Percentiles rank a stretch among this genome's conserved stretches.
phyloP scores from a whole-genome alignment of 2,329 filamentous ascomycete species.

The Aciculosporium take region DNA sequence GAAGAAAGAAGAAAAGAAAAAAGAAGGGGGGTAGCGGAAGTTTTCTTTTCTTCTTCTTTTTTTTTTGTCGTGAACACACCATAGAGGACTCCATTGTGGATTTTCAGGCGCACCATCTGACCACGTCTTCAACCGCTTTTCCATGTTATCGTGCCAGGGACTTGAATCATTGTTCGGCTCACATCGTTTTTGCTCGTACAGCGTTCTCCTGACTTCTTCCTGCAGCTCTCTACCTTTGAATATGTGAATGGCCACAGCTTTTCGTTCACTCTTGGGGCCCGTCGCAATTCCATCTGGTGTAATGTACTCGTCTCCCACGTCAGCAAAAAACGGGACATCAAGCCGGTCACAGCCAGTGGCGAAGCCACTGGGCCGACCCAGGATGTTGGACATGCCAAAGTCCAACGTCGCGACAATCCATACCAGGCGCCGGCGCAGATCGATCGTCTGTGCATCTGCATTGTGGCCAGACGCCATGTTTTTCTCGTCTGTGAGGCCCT shows the following conservation, averaged over 20 bases:
- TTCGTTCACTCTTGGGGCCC: conserved; percentile 63
- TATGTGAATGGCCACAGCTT: conserved; percentile 82
- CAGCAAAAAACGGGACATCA: conserved; percentile 72
- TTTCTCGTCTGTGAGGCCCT: conserved; percentile 78
- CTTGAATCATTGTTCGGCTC: conserved; percentile 68
- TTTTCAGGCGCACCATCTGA: conserved; percentile 59
- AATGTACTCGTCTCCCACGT: conserved; percentile 72
- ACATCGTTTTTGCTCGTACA: conserved; percentile 72
- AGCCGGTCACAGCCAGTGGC: conserved; percentile 70
- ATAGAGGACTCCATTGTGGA: conserved; percentile 58
- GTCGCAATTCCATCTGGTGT: conserved; percentile 59
- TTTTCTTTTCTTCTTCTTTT: not conserved
- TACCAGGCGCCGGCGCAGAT: conserved; percentile 76
- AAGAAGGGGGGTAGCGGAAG: no score
- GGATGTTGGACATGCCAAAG: conserved; percentile 69
- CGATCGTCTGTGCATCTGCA: conserved; percentile 60
- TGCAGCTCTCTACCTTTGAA: conserved; percentile 83
- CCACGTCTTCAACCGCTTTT: conserved; percentile 68
- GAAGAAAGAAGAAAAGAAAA: no score
- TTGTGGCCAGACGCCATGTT: conserved; percentile 56
- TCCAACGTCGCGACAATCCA: conserved; percentile 89
- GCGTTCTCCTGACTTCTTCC: conserved; percentile 68
- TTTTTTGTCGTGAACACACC: conserved; percentile 41
- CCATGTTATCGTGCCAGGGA: conserved; percentile 76
- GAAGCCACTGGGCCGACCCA: conserved; percentile 77